Conservation (phyloP, 176 grass and related monocot genomes). For the Raddia distichophylla region DNA sequence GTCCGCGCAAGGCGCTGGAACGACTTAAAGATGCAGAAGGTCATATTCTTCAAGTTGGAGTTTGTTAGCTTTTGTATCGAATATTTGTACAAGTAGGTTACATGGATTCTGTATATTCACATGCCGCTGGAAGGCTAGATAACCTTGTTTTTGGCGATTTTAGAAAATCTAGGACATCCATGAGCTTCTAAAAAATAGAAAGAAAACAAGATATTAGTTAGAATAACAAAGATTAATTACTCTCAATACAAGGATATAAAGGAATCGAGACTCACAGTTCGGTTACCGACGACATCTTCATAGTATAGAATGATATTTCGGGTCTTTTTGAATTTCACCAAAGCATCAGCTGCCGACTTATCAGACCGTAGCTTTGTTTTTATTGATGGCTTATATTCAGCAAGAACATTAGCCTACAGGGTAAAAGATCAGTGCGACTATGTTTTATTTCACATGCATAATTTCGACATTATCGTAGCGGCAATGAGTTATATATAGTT, state of each 20-base stretch:
- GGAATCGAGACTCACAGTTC: constrained; percentile 52
- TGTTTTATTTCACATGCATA: constrained; percentile 18
- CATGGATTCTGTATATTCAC: constrained; percentile 35
- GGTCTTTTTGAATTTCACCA: constrained; percentile 69
- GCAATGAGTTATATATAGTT: background rate
- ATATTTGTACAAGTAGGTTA: too few species aligned
- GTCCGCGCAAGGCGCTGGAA: too few species aligned
- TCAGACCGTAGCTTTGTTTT: constrained; percentile 48
- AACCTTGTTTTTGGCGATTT: constrained; percentile 67
- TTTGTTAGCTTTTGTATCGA: too few species aligned
- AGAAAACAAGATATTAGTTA: constrained; percentile 5
- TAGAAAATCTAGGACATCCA: constrained; percentile 82
- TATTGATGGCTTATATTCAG: constrained; percentile 75
- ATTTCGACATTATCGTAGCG: background rate
- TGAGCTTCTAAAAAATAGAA: constrained; percentile 64
- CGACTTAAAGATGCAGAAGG: too few species aligned
- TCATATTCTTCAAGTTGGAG: too few species aligned
- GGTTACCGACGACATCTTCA: constrained; percentile 78
- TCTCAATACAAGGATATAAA: constrained; percentile 15
- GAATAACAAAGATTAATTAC: background rate
- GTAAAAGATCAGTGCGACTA: constrained; percentile 30
- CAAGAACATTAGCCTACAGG: constrained; percentile 79
- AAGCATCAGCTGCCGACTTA: constrained; percentile 62
- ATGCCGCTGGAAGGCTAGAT: constrained; percentile 73
- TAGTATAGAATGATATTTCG: constrained; percentile 85